Conservation (phyloP, 345 rosid species). For the Linum usitatissimum region DNA sequence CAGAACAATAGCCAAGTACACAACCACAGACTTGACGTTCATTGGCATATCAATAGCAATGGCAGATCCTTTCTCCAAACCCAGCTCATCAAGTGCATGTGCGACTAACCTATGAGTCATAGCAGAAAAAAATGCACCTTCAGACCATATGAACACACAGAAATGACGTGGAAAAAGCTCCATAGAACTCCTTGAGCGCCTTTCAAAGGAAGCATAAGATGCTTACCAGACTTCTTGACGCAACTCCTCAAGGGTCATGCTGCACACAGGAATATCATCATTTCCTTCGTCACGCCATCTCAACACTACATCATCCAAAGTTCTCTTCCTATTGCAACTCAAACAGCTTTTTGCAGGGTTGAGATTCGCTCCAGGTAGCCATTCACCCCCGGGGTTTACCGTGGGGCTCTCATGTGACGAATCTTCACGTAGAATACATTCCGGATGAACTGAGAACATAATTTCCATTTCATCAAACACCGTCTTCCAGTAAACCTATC, state of each 20-base stretch:
- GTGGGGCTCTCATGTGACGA: conserved; percentile 19
- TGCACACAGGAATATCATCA: conserved; percentile 51
- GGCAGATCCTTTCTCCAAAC: conserved; percentile 67
- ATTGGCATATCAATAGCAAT: conserved; percentile 94
- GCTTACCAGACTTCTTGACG: conserved; percentile 76
- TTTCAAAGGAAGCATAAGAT: no score
- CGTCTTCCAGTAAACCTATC: conserved; percentile 75
- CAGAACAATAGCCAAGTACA: conserved; percentile 83
- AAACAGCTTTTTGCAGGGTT: conserved; percentile 77
- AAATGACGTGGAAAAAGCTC: no score
- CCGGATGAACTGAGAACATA: conserved; percentile 55
- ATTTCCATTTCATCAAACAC: conserved; percentile 54
- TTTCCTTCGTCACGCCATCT: conserved; percentile 83
- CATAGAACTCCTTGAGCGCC: no score
- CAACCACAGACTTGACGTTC: conserved; percentile 73
- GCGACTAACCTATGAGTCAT: conserved; percentile 62
- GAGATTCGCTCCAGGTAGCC: conserved; percentile 85
- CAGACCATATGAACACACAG: conserved; percentile 1
- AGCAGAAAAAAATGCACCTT: conserved; percentile 6
- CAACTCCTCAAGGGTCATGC: conserved; percentile 66
- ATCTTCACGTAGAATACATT: conserved; percentile 37
- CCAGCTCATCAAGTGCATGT: conserved; percentile 50
- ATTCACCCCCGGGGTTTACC: conserved; percentile 60
- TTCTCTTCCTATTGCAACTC: conserved; percentile 34
- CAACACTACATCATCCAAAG: conserved; percentile 48